Conservation (phyloP, 2,329 filamentous ascomycete genomes). For the Fusarium clavum region DNA sequence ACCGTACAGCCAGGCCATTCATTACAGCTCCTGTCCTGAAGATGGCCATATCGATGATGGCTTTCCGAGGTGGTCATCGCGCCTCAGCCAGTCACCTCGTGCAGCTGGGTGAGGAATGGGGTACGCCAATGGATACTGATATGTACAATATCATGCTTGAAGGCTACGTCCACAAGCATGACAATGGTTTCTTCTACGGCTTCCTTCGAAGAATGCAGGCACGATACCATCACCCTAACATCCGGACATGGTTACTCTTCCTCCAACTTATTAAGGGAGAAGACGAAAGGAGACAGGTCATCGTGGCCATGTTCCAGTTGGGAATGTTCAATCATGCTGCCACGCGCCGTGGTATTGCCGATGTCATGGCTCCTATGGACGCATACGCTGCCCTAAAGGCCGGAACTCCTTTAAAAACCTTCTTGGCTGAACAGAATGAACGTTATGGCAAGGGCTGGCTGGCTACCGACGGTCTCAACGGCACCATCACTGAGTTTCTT, state of each 20-base stretch:
- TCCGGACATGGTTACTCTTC: constrained; percentile 62
- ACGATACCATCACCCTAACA: constrained; percentile 55
- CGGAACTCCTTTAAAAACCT: constrained; percentile 51
- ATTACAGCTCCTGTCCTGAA: constrained; percentile 58
- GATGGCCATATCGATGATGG: constrained; percentile 58
- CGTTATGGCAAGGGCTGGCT: constrained; percentile 63
- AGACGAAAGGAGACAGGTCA: constrained; percentile 60
- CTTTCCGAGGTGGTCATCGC: constrained; percentile 51
- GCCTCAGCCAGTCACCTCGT: constrained; percentile 53
- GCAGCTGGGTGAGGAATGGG: constrained; percentile 50
- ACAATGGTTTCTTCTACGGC: constrained; percentile 56
- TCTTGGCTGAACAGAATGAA: constrained; percentile 55
- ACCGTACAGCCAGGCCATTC: constrained; percentile 48
- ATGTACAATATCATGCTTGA: constrained; percentile 62
- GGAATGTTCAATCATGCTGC: constrained; percentile 56
- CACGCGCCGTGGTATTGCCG: constrained; percentile 54
- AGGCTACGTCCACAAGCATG: constrained; percentile 53
- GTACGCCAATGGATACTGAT: constrained; percentile 58
- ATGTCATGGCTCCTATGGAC: constrained; percentile 58
- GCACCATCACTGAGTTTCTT: constrained; percentile 57
- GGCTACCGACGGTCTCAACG: constrained; percentile 51
- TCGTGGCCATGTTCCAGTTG: constrained; percentile 60
- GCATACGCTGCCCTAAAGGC: constrained; percentile 55
- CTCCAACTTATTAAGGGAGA: constrained; percentile 68
- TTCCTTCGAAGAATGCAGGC: constrained; percentile 56